These are phyloP conservation scores for Aristolochia californica DNA, from an alignment of 164 flowering plant species.

Conservation along the genomic window DNA sequence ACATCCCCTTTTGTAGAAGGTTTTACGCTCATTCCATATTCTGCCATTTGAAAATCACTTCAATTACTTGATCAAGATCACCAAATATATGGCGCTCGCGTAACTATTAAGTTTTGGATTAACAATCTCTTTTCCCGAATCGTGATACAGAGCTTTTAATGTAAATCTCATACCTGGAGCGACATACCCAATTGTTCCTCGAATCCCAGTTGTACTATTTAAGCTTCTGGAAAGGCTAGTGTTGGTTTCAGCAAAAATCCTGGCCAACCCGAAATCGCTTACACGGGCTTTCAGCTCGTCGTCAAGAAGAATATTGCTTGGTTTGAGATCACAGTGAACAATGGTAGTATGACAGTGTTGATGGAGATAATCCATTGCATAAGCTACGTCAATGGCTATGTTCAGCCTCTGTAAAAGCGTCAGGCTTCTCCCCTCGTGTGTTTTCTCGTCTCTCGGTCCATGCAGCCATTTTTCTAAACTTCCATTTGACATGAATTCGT, in stretches of 20 bases:
- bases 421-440: no score
- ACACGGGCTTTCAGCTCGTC: constrained; percentile 20
- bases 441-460: no score
- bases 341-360: constrained; percentile 13
- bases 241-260: constrained; percentile 2
- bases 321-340: constrained; percentile 25
- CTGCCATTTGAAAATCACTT: constrained; percentile 1
- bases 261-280: constrained; percentile 20
- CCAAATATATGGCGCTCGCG: no score
- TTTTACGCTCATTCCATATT: constrained; percentile 11
- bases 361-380: constrained; percentile 21
- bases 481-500: constrained; percentile 21
- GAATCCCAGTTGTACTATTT: constrained; percentile 11
- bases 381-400: constrained; percentile 20
- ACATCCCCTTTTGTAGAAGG: constrained; percentile 10
- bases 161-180: constrained; percentile 31
- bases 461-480: constrained; percentile 21
- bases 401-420: constrained; percentile 7
- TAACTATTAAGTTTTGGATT: no score
- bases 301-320: constrained; percentile 25
- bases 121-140: no score
- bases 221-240: not conserved
- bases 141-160: no score
- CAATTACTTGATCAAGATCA: no score
- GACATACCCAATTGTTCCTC: constrained; percentile 19